phyloP scores from a whole-genome alignment of 495 filamentous ascomycete species.

The Penicillium canariense region DNA sequence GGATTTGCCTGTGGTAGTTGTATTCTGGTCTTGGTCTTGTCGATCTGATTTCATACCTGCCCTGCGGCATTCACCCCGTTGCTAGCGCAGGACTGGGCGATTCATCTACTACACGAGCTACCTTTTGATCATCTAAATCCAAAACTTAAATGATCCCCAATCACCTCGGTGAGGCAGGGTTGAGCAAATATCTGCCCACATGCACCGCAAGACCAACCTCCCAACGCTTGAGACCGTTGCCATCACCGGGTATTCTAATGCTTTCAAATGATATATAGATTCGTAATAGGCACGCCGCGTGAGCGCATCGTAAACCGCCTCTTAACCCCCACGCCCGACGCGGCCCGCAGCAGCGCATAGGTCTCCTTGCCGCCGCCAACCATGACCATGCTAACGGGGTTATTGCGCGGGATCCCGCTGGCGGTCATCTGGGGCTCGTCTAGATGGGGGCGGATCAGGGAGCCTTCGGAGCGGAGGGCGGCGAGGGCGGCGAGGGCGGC shows the following conservation, averaged over 20 bases:
- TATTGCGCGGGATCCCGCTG: constrained; percentile 65
- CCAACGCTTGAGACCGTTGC: neutral
- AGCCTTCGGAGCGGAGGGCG: constrained; percentile 40
- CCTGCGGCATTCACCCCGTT: too few species aligned
- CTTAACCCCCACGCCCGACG: constrained; percentile 65
- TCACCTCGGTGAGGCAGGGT: too few species aligned
- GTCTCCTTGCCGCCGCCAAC: constrained; percentile 71
- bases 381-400: constrained; percentile 82
- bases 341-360: constrained; percentile 58
- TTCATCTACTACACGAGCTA: too few species aligned
- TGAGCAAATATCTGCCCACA: too few species aligned
- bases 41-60: neutral
- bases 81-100: too few species aligned
- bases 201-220: neutral
- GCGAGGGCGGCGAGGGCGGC: constrained; percentile 43
- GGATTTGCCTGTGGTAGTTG: neutral
- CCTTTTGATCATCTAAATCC: too few species aligned
- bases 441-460: constrained; percentile 68
- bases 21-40: neutral
- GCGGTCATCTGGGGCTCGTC: constrained; percentile 72
- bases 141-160: too few species aligned
- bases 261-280: constrained; percentile 68
- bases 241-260: constrained; percentile 11
- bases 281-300: constrained; percentile 73
- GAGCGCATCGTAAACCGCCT: constrained; percentile 78